Percentiles rank a stretch among this genome's conserved stretches.
These are phyloP conservation scores for Citrus sp. DNA, from an alignment of 345 rosid species.

Conservation along the genomic window DNA sequence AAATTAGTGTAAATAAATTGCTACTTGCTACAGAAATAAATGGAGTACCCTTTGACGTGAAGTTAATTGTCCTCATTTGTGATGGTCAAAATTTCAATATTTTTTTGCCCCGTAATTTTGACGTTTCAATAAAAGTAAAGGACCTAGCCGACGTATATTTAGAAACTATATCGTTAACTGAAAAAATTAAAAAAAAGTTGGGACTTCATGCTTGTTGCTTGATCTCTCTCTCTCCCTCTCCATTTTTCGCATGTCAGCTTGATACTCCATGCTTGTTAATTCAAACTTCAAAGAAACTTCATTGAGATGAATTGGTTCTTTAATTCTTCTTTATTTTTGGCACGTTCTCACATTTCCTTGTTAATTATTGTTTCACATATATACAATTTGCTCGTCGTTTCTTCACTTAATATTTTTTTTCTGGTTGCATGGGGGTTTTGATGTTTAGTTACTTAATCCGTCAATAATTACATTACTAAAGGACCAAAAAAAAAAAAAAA, in stretches of 20 bases:
- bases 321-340: conserved; percentile 30
- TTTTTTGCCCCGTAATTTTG: background rate
- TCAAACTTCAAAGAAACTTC: conserved; percentile 24
- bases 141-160: background rate
- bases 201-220: no score
- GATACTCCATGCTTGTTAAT: conserved; percentile 32
- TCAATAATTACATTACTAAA: no score
- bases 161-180: background rate
- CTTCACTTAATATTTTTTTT: background rate
- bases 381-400: background rate
- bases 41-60: no score
- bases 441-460: no score
- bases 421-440: background rate
- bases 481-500: no score
- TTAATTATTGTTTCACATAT: background rate
- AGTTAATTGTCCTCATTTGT: background rate
- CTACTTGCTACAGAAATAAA: no score
- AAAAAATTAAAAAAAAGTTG: no score
- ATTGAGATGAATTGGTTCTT: conserved; percentile 4
- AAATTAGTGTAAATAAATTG: no score
- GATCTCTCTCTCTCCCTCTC: no score
- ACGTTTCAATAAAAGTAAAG: background rate
- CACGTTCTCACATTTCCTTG: conserved; percentile 25
- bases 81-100: background rate
- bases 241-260: conserved; percentile 29